Base-by-base conservation (phyloP, 352 stramenopile species). In the Bremia lactucae region DNA sequence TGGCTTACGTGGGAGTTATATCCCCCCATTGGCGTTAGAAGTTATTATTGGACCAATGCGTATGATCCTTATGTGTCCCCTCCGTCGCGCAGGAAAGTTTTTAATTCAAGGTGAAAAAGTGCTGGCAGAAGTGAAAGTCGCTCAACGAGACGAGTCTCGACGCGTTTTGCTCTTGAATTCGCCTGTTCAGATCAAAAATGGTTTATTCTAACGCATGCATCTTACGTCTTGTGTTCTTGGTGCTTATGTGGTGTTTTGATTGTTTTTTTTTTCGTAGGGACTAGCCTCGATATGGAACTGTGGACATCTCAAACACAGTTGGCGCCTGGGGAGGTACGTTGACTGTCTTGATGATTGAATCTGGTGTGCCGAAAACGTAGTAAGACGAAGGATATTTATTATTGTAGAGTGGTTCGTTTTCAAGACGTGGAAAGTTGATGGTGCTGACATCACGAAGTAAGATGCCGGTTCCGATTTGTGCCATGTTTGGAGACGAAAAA, bases 111-210 rank as follows among this genome's bases (percentile, higher is more conserved):
- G 82, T 0, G 82, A 91, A 33, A 78, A 82, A 19, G 70, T 94
- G 10, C 49, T 92, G 9, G 82, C 74, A 2, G 82, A 94, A 61
- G 82, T 92, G 11, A 94, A 94, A 42, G 82, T 94, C 15, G 82
- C 82, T 2, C 82, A 92, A 35, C 60, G 82, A 25, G 82, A 92
- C 38, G 79, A 94, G 37, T 88, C 74, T 22, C 75, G 80, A 14
- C 75, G 82, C 18, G 82, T 94, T 3, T 43, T 94, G 24, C 47
- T 90, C 18, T 50, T 94, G 10, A 91, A 73, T 31, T 94, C 82
- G n/a, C 79, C 80, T 5, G 81, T 92, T 2, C 82, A 92, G 50
- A 47, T 94, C 14, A 94, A 92, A 45, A 94, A 94, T 52, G 72
- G 75, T 82, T 66, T 28, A 60, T 70, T 36, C 15, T 6, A n/a